Evolutionary conservation across 306 rosid species (phyloP), one percentile per base, ranked within the genome.

Genomic region (Purshia tridentata): DNA sequence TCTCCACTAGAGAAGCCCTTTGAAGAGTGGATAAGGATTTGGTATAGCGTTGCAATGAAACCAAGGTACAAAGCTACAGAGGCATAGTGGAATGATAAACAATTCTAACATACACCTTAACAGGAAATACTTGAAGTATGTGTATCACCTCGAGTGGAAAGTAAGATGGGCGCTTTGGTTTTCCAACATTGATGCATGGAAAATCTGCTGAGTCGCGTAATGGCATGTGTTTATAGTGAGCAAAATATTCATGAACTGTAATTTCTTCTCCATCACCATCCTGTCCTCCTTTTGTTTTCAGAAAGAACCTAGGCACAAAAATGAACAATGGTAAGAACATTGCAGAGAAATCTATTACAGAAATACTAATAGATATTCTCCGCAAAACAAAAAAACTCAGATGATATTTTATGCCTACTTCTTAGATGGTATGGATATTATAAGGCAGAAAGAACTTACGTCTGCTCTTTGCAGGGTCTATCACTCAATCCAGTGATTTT

Each of bases 401-500:
- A 12, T 29, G 63, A 58, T 11, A 6, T 4, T 11, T 23, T 22
- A 29, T 23, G 18, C n/a, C 63, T 57, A 23, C 16, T 55, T 55
- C 60, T 10, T 13, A 22, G 13, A 58, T 58, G 14, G 63, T 41
- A 58, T 22, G 63, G 41, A 23, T 23, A n/a, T 44, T 1, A 42
- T 51, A 58, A 51, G 42, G 20, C 20, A 64, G 20, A 75, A 55
- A 67, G 53, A 47, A n/a, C 79, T 50, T 63, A 85, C 86, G 8
- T 78, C 48, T 86, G 83, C 4, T 23, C 45, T 57, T 67, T 86
- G 84, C 90, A 86, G 23, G 79, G 59, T 47, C 5, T 46, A 0
- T 86, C 88, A 73, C 88, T 86, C 63, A 86, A 20, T 65, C 90
- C 90, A 39, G 80, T 84, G 80, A 86, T 86, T 86, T 81, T 84